A percentile compares a stretch with the other conserved stretches of the same genome.
phyloP scores from a whole-genome alignment of 2,329 filamentous ascomycete genomes.

The Keithomyces neogunnii region DNA sequence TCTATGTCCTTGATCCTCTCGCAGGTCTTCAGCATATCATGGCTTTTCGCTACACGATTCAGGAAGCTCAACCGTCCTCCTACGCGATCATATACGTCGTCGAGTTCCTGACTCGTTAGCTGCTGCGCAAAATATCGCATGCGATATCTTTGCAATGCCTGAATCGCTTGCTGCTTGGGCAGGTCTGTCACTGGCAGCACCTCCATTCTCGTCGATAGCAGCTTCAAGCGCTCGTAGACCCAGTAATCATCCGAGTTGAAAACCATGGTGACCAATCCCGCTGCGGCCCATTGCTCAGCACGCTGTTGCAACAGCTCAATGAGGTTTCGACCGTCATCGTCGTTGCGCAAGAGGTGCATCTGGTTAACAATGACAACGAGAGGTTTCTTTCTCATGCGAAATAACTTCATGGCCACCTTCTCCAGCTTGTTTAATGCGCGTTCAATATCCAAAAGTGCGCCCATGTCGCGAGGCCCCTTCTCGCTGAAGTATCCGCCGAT shows the following conservation, averaged over 20 bases:
- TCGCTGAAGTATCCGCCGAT: constrained; percentile 96
- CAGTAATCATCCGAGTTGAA: constrained; percentile 98
- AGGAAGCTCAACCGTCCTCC: constrained; percentile 85
- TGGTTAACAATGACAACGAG: constrained; percentile 93
- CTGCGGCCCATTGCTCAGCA: constrained; percentile 92
- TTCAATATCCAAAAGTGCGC: constrained; percentile 88
- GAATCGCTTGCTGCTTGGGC: constrained; percentile 66
- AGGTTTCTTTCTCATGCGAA: constrained; percentile 54
- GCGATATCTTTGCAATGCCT: constrained; percentile 73
- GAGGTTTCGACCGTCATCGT: constrained; percentile 86
- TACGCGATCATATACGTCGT: constrained; percentile 76
- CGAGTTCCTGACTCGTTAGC: constrained; percentile 46
- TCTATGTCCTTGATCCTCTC: constrained; percentile 61
- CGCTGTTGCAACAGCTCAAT: constrained; percentile 92
- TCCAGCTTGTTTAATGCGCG: constrained; percentile 96
- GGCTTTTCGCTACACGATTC: constrained; percentile 79
- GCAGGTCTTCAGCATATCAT: constrained; percentile 72
- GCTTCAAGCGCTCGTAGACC: constrained; percentile 93
- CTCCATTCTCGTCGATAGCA: constrained; percentile 89
- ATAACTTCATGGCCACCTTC: constrained; percentile 75
- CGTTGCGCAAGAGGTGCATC: constrained; percentile 81
- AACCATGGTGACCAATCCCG: constrained; percentile 81
- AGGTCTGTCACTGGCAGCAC: constrained; percentile 81
- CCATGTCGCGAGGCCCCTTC: constrained; percentile 82
- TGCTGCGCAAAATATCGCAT: constrained; percentile 63